A percentile compares a stretch with the other conserved stretches of the same genome.
These are phyloP conservation scores for Dryas drummondii DNA, from an alignment of 306 rosid species.

Conservation along the genomic window DNA sequence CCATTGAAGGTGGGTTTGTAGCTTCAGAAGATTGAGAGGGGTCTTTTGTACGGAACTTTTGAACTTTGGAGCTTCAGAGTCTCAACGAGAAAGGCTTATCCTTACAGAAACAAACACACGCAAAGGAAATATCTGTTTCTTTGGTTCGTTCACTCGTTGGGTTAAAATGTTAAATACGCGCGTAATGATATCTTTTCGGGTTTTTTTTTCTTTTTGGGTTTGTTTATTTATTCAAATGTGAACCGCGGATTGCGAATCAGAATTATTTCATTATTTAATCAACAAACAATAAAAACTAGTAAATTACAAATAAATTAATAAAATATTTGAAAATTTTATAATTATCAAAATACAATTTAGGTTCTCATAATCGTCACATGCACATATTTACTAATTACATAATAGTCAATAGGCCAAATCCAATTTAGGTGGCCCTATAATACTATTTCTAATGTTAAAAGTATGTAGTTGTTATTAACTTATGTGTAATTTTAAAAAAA, in stretches of 20 bases:
- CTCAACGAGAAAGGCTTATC: conserved; percentile 12
- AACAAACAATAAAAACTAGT: background rate
- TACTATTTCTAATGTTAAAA: no score
- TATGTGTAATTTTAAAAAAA: no score
- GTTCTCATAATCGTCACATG: no score
- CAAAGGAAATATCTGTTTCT: conserved; percentile 33
- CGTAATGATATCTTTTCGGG: conserved; percentile 29
- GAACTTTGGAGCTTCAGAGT: background rate
- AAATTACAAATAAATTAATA: no score
- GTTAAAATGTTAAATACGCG: conserved; percentile 38
- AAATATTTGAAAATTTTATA: no score
- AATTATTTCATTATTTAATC: background rate
- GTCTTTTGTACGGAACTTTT: background rate
- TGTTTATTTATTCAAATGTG: conserved; percentile 13
- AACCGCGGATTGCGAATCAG: background rate
- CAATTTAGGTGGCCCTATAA: no score
- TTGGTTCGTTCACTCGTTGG: conserved; percentile 2
- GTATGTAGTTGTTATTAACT: no score
- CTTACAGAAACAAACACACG: background rate
- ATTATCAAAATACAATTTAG: no score
- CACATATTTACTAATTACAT: no score
- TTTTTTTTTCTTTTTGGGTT: conserved; percentile 39
- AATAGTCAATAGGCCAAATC: no score
- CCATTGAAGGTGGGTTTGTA: conserved; percentile 43
- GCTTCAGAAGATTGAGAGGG: conserved; percentile 3